Conservation (phyloP, 176 grass and related monocot genomes). For the Bonia amplexicaulis region DNA sequence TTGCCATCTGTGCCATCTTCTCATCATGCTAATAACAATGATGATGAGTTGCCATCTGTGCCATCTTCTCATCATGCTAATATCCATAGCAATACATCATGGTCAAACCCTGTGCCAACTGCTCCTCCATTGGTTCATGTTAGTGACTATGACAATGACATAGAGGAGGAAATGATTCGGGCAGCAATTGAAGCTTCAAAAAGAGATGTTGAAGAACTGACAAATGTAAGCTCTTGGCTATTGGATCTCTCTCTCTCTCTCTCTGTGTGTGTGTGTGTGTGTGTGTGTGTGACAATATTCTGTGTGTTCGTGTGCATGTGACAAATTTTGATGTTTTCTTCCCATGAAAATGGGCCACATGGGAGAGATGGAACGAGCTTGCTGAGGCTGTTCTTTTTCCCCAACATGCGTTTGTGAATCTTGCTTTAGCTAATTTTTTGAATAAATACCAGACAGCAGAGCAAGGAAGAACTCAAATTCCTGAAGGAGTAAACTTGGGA, state of each 20-base stretch:
- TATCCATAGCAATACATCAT: conserved; percentile 9
- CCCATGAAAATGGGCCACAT: not conserved
- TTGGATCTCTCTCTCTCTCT: not conserved
- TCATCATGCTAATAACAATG: conserved; percentile 36
- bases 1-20: conserved; percentile 35
- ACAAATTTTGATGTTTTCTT: not conserved
- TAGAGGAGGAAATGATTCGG: conserved; percentile 95
- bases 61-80: conserved; percentile 37
- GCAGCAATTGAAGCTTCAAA: conserved; percentile 95
- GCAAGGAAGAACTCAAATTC: conserved; percentile 36
- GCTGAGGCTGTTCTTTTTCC: conserved; percentile 23
- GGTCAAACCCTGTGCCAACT: conserved; percentile 29
- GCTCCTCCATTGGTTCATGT: conserved; percentile 63
- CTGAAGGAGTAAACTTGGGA: conserved; percentile 34
- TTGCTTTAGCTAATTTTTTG: conserved; percentile 4
- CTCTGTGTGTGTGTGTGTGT: not conserved
- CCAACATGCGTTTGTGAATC: not conserved
- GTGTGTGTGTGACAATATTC: not conserved
- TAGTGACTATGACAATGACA: conserved; percentile 79
- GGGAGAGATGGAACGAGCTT: conserved; percentile 23
- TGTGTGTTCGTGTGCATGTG: not conserved
- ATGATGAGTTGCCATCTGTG: conserved; percentile 31
- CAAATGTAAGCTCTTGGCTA: conserved; percentile 38
- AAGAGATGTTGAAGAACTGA: conserved; percentile 57
- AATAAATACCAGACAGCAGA: conserved; percentile 38